Evolutionary conservation across 371 early-diverging fungal genomes (phyloP).

Genomic region (Dinochytrium kinnereticum): DNA sequence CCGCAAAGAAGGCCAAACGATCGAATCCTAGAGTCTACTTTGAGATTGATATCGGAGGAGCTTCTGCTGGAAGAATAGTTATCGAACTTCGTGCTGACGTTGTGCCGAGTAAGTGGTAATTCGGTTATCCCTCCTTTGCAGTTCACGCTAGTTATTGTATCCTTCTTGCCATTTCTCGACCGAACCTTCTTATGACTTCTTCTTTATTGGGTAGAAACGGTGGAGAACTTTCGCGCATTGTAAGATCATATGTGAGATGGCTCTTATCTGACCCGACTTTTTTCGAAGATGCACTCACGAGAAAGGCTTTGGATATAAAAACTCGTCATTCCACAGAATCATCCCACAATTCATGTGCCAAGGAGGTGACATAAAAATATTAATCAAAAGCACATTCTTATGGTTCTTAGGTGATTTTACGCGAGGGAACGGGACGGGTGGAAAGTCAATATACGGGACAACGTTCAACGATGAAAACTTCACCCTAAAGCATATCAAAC

Average conservation of each 20-base stretch:
- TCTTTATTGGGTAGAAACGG: conserved; percentile 40
- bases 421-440: conserved; percentile 62
- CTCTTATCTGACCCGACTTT: neutral
- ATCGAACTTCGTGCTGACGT: conserved; percentile 58
- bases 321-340: conserved; percentile 59
- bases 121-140: conserved; percentile 1
- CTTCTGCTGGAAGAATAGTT: conserved; percentile 57
- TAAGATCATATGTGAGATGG: conserved; percentile 23
- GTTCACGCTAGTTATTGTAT: neutral
- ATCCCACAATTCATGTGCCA: conserved; percentile 71
- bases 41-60: conserved; percentile 60
- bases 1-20: conserved; percentile 37
- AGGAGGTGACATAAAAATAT: conserved; percentile 31
- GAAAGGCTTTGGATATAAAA: conserved; percentile 56
- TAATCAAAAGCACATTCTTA: neutral
- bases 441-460: conserved; percentile 59
- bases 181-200: conserved; percentile 7
- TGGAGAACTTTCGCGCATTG: conserved; percentile 55
- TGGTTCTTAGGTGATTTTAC: conserved; percentile 62
- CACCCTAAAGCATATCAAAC: conserved; percentile 54
- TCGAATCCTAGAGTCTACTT: conserved; percentile 59
- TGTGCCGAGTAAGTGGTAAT: conserved; percentile 54
- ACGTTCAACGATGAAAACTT: conserved; percentile 72
- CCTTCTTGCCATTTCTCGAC: too few species aligned
- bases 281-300: conserved; percentile 48